phyloP scores from a whole-genome alignment of 148 eudicot species.

The Camellia japonica region DNA sequence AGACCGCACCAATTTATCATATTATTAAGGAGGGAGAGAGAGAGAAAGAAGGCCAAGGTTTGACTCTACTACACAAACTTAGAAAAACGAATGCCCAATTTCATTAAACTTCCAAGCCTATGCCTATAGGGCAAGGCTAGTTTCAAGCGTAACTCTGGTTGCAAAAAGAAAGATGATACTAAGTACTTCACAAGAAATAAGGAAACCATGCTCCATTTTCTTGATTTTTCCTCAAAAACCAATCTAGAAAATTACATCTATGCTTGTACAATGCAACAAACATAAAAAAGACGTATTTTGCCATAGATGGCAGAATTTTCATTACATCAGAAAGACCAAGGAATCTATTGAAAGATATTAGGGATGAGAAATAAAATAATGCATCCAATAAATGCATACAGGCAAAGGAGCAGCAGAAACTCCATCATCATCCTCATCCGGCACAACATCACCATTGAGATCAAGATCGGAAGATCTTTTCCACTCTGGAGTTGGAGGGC shows the following conservation, averaged over 20 bases:
- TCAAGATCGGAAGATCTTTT: constrained; percentile 88
- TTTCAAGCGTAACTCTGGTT: neutral
- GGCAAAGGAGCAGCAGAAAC: constrained; percentile 43
- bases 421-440: constrained; percentile 85
- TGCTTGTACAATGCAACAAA: neutral
- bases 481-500: constrained; percentile 97
- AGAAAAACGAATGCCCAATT: neutral
- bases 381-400: constrained; percentile 34
- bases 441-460: constrained; percentile 86
- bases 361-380: constrained; percentile 1
- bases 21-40: no score
- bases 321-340: neutral
- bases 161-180: neutral
- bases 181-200: neutral
- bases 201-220: neutral
- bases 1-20: neutral
- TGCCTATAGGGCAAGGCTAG: neutral
- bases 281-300: neutral
- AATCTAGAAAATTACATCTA: neutral
- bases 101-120: neutral
- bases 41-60: no score
- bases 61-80: neutral
- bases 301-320: neutral
- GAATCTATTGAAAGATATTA: constrained; percentile 3
- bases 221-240: neutral